Base-by-base conservation (phyloP, 768 basidiomycete genomes). In the Mycena maculata region DNA sequence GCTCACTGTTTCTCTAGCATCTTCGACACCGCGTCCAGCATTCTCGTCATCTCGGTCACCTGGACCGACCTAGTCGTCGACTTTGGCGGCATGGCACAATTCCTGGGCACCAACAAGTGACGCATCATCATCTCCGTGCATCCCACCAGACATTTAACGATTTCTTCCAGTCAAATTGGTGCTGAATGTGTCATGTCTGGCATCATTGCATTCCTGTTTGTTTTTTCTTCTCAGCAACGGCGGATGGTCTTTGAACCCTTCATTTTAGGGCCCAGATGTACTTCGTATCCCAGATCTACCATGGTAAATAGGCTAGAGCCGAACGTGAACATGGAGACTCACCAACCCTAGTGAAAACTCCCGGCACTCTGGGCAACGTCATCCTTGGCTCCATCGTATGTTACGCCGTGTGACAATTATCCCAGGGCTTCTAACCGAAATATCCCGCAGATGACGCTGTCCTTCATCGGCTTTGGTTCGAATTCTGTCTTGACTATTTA, bases 201-300 rank as follows among this genome's bases (percentile, higher is more conserved):
- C 22, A 28, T 23, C 33, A 56, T 67, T 20, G 52, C 66, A 0
- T 38, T 63, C 45, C 16, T 67, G 65, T 67, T n/a, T 8, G 65
- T 33, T 3, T 36, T 28, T 22, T 12, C 18, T 1, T 4, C 20
- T 25, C 4, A 11, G 12, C 33, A 36, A 36, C 33, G 33, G 8
- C 13, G 33, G 33, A 16, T 18, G 25, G n/a, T 12, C 38, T 22
- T 10, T 36, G 23, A 22, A 23, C 33, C 7, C 22, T 18, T 48
- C 4, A n/a, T 28, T 33, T 16, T 33, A 67, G 65, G 23, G 66
- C 60, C 20, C 66, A 67, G 48, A 54, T 67, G 8, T 67, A 61
- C 23, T 67, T 67, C 54, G n/a, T 67, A 5, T 15, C 15, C 42
- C 66, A 67, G 38, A 67, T 67, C 53, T 56, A 56, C 33, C 39